Conservation (phyloP, 768 basidiomycete genomes). For the Russula emetica region DNA sequence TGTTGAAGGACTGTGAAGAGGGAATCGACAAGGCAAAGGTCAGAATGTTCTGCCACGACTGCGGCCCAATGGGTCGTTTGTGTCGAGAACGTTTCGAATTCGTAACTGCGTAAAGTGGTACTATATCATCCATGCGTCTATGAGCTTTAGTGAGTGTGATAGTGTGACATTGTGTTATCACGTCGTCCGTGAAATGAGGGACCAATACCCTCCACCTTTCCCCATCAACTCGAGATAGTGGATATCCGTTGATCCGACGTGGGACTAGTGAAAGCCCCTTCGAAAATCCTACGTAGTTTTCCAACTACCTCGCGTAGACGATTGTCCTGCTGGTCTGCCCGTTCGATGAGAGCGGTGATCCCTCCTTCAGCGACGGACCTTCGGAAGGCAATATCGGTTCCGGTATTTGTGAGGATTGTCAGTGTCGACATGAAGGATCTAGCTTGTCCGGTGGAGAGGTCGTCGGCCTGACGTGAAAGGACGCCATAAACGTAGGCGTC, state of each 20-base stretch:
- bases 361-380: neutral
- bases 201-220: neutral
- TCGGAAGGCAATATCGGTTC: neutral
- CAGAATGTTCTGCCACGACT: no score
- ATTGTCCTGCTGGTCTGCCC: slow-evolving; percentile 13
- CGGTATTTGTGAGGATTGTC: neutral
- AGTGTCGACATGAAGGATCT: slow-evolving; percentile 10
- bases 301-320: slow-evolving; percentile 32
- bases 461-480: slow-evolving; percentile 2
- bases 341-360: neutral
- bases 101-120: neutral
- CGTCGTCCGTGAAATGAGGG: neutral
- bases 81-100: neutral
- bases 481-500: slow-evolving; percentile 11
- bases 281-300: neutral
- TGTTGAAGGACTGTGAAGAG: no score
- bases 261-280: neutral
- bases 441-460: neutral
- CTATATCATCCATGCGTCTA: neutral
- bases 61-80: neutral
- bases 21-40: no score
- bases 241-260: neutral
- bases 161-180: neutral
- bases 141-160: neutral
- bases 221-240: neutral